phyloP scores from a whole-genome alignment of 495 filamentous ascomycete genomes.

The Penicillium silybi region DNA sequence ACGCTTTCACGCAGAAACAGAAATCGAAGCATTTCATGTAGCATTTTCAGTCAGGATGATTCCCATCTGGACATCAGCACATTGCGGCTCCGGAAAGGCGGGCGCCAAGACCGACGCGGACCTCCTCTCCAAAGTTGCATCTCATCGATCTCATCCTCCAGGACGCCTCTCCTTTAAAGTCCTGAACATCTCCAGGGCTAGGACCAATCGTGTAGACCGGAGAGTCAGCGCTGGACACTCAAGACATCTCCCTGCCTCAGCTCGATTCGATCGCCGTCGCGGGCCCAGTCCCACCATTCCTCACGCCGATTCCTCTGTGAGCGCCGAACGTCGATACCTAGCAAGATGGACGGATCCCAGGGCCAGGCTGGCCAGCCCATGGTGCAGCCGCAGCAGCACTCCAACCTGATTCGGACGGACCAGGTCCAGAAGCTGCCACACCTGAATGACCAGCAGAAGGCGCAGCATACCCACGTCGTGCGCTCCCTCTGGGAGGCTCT shows the following conservation, averaged over 20 bases:
- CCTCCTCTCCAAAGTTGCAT: constrained; percentile 1
- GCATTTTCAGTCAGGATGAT: neutral
- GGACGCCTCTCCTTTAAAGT: neutral
- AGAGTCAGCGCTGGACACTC: neutral
- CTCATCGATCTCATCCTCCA: neutral
- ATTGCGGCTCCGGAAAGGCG: neutral
- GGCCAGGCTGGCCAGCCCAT: constrained; percentile 32
- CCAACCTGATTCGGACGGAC: constrained; percentile 49
- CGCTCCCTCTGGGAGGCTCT: constrained; percentile 57
- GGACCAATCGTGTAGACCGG: neutral
- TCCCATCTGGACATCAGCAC: neutral
- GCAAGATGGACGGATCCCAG: constrained; percentile 34
- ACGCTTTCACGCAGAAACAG: no score
- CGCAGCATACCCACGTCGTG: constrained; percentile 63
- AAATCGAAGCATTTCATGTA: no score
- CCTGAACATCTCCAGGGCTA: neutral
- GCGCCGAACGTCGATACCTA: neutral
- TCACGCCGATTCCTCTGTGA: neutral
- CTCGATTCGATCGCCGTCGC: neutral
- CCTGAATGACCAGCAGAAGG: constrained; percentile 57
- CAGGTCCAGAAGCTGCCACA: constrained; percentile 49
- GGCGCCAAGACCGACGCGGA: neutral
- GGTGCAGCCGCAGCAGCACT: constrained; percentile 37
- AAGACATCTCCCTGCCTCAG: neutral
- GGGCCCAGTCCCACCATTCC: neutral